phyloP scores from a whole-genome alignment of 2,329 filamentous ascomycete genomes.

The Fusarium hainanense region DNA sequence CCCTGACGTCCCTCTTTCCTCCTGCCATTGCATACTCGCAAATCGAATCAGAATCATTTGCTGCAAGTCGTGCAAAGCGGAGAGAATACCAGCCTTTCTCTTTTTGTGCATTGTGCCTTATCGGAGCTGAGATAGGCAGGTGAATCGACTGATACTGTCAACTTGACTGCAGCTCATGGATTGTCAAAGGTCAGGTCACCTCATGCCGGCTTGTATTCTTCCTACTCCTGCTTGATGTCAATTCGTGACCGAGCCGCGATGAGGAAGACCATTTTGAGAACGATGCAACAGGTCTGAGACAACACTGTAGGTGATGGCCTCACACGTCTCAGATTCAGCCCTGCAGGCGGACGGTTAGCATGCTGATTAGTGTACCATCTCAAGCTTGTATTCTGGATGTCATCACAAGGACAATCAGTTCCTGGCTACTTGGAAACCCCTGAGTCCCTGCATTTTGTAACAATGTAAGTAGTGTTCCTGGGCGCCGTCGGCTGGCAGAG shows the following conservation, averaged over 20 bases:
- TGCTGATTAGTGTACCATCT: slow-evolving; percentile 28
- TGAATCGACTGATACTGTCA: slow-evolving; percentile 13
- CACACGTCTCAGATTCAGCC: slow-evolving; percentile 38
- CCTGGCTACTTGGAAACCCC: slow-evolving; percentile 22
- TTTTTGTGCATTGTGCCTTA: slow-evolving; percentile 9
- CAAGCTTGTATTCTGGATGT: slow-evolving; percentile 9
- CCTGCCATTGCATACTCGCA: slow-evolving; percentile 35
- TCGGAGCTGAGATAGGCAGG: slow-evolving; percentile 34
- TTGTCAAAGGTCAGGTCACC: neutral
- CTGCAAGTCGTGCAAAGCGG: slow-evolving; percentile 39
- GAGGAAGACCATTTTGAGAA: neutral
- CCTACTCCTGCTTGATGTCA: neutral
- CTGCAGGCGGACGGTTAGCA: slow-evolving; percentile 20
- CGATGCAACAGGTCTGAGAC: slow-evolving; percentile 3
- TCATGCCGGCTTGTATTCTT: slow-evolving; percentile 7
- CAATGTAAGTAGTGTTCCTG: neutral
- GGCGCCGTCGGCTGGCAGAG: neutral
- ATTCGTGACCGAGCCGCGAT: neutral
- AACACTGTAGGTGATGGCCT: slow-evolving; percentile 25
- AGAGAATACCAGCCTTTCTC: slow-evolving; percentile 23
- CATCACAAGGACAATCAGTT: slow-evolving; percentile 24
- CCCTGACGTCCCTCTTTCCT: slow-evolving; percentile 34
- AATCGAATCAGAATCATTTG: slow-evolving; percentile 39
- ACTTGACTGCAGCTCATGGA: slow-evolving; percentile 9
- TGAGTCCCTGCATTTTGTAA: slow-evolving; percentile 36